These are phyloP conservation scores for Fusarium sp. DNA, from an alignment of 2,329 filamentous ascomycete species.

Conservation along the genomic window DNA sequence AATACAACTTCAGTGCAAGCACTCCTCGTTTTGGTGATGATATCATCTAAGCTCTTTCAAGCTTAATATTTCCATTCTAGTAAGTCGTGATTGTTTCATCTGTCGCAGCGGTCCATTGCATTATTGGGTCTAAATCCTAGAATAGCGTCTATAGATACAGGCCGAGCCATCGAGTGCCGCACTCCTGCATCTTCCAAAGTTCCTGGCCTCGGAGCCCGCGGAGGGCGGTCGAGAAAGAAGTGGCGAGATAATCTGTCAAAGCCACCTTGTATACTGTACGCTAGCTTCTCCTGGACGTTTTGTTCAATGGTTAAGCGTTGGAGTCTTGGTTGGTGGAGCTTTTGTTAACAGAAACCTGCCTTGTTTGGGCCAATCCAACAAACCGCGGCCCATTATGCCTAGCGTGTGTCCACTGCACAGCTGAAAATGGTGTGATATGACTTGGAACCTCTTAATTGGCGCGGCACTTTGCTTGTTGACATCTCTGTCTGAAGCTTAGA, in stretches of 20 bases:
- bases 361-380: neutral
- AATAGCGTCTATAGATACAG: neutral
- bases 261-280: conserved; percentile 34
- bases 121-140: conserved; percentile 13
- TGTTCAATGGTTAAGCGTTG: neutral
- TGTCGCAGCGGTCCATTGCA: conserved; percentile 33
- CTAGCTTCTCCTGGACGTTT: neutral
- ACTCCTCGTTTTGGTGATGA: neutral
- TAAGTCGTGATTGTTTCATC: conserved; percentile 8
- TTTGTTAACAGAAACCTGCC: conserved; percentile 7
- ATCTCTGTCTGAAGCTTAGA: conserved; percentile 3
- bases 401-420: conserved; percentile 5
- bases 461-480: conserved; percentile 6
- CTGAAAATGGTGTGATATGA: conserved; percentile 5
- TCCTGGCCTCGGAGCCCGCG: conserved; percentile 7
- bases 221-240: conserved; percentile 18
- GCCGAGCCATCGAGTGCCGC: conserved; percentile 23
- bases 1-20: conserved; percentile 35
- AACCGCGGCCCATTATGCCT: conserved; percentile 16
- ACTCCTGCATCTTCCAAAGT: conserved; percentile 3
- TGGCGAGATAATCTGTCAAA: conserved; percentile 39
- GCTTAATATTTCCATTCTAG: no score
- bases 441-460: conserved; percentile 15
- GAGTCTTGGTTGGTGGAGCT: neutral
- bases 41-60: no score